A percentile compares a stretch with the other conserved stretches of the same genome.
Evolutionary conservation across 148 eudicot species (phyloP).

Genomic region (Limonium bicolor): DNA sequence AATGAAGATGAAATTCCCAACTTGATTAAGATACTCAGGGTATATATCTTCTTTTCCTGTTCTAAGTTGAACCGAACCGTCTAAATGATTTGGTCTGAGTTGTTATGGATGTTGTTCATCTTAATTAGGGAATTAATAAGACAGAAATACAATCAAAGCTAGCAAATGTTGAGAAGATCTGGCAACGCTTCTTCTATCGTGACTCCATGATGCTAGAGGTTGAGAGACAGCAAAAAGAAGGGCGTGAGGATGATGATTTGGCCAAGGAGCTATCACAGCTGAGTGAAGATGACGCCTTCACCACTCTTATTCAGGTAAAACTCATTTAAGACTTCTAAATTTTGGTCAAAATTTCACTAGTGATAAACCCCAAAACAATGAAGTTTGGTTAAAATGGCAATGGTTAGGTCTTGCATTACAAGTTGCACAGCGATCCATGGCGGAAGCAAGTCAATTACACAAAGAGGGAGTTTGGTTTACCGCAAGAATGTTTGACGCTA

Average conservation of each 20-base stretch:
- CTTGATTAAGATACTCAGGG: constrained; percentile 63
- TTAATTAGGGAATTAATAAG: constrained; percentile 49
- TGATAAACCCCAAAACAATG: no score
- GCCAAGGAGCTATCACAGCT: constrained; percentile 41
- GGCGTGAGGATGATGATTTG: constrained; percentile 52
- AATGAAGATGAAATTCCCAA: constrained; percentile 77
- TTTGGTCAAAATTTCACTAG: no score
- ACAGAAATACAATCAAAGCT: constrained; percentile 73
- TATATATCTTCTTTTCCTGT: constrained; percentile 9
- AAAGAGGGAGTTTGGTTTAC: constrained; percentile 34
- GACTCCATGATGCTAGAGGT: constrained; percentile 84
- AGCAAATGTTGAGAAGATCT: constrained; percentile 66
- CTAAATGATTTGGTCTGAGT: no score
- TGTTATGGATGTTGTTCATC: neutral
- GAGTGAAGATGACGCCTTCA: constrained; percentile 60
- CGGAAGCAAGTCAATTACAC: constrained; percentile 19
- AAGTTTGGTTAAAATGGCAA: no score
- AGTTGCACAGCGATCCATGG: constrained; percentile 79
- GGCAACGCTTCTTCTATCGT: constrained; percentile 85
- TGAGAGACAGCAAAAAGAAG: constrained; percentile 50
- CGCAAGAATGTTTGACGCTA: constrained; percentile 30
- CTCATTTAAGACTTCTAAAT: neutral
- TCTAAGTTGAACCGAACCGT: no score
- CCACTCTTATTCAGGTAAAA: constrained; percentile 80
- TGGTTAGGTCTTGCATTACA: constrained; percentile 60